Conservation (phyloP, 345 rosid species). For the Isatis tinctoria region DNA sequence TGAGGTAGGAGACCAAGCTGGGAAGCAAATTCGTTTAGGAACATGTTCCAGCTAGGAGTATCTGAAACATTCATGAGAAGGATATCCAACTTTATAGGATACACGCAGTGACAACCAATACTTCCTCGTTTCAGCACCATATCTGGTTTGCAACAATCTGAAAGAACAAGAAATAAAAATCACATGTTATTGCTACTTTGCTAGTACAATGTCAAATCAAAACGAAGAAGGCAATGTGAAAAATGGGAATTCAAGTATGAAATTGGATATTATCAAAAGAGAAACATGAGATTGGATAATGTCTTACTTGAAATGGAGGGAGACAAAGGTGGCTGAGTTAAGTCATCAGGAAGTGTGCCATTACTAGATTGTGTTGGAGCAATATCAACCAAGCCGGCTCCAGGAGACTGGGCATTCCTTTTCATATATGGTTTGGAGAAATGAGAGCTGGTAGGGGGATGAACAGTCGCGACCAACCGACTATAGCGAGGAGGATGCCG, state of each 20-base stretch:
- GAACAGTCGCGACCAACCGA: conserved; percentile 52
- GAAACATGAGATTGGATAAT: not conserved
- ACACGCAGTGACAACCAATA: conserved; percentile 81
- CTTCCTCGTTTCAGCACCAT: conserved; percentile 72
- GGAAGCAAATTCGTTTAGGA: conserved; percentile 64
- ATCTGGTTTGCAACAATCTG: conserved; percentile 85
- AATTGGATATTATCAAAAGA: not conserved
- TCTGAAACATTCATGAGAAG: conserved; percentile 84
- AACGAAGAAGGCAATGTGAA: not conserved
- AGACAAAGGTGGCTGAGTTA: conserved; percentile 83
- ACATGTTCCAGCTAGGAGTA: conserved; percentile 62
- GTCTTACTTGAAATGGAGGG: conserved; percentile 63
- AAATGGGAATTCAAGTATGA: not conserved
- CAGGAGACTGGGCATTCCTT: conserved; percentile 51
- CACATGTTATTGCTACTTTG: not conserved
- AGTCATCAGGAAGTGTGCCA: conserved; percentile 50
- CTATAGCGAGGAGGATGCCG: conserved; percentile 54
- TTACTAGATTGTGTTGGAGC: conserved; percentile 60
- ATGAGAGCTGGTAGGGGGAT: conserved; percentile 56
- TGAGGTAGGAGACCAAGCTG: conserved; percentile 72
- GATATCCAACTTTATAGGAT: conserved; percentile 97
- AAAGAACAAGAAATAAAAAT: conserved; percentile 21
- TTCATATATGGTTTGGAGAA: conserved; percentile 63
- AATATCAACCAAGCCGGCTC: conserved; percentile 54
- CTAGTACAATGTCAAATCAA: not conserved